A percentile compares a stretch with the other conserved stretches of the same genome.
phyloP scores from a whole-genome alignment of 1,284 basidiomycete genomes.

The Binderoboletus segoi region DNA sequence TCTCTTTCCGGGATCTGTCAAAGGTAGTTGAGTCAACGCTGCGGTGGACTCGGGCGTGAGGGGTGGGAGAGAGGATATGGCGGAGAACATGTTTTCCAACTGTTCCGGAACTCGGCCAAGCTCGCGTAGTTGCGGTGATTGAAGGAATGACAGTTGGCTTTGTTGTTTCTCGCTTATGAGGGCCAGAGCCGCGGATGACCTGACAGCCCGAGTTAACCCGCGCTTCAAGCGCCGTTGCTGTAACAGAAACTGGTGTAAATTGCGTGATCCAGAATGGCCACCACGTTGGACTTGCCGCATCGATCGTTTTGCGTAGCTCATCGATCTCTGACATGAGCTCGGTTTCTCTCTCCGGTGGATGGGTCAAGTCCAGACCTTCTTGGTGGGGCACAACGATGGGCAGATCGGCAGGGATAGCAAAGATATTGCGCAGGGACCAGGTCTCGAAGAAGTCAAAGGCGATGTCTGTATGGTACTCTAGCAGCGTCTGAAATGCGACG shows the following conservation, averaged over 20 bases:
- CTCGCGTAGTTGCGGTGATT: constrained; percentile 35
- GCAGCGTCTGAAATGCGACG: constrained; percentile 74
- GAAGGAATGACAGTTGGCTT: constrained; percentile 49
- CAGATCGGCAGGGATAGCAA: constrained; percentile 63
- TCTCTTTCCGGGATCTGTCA: constrained; percentile 63
- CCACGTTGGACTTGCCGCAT: constrained; percentile 50
- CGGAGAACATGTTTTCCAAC: constrained; percentile 46
- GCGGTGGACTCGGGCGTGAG: constrained; percentile 47
- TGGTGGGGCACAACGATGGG: constrained; percentile 74
- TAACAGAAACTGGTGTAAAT: constrained; percentile 11
- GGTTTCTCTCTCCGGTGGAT: constrained; percentile 52
- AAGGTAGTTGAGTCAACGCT: constrained; percentile 41
- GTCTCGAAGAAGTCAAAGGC: constrained; percentile 82
- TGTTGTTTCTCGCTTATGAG: constrained; percentile 47
- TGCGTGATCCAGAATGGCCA: neutral
- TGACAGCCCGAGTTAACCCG: constrained; percentile 49
- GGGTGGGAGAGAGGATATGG: constrained; percentile 52
- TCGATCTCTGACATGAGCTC: constrained; percentile 66
- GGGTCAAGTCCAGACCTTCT: constrained; percentile 54
- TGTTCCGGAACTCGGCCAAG: constrained; percentile 42
- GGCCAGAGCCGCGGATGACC: constrained; percentile 47
- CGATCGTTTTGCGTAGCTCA: constrained; percentile 55
- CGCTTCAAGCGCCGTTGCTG: constrained; percentile 69
- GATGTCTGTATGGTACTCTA: constrained; percentile 77
- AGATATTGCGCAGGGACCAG: constrained; percentile 78